phyloP scores from a whole-genome alignment of 1,139 yeast genomes.

The Hansenula sp. region DNA sequence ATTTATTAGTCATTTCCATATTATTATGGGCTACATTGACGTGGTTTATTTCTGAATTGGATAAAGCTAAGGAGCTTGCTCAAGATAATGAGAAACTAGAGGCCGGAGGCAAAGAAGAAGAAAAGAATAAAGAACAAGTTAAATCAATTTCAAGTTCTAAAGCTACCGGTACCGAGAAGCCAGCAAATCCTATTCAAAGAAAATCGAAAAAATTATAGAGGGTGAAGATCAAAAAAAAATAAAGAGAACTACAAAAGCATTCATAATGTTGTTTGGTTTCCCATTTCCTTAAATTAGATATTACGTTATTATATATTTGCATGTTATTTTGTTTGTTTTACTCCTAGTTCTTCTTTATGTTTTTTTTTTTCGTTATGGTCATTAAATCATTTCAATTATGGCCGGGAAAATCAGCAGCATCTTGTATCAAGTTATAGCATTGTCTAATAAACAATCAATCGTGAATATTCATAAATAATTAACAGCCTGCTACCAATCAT shows the following conservation, averaged over 20 bases:
- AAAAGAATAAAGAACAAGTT: constrained; percentile 4
- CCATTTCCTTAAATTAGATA: not conserved
- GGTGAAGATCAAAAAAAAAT: too few relatives aligned
- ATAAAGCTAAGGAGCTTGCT: constrained; percentile 40
- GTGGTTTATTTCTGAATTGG: constrained; percentile 82
- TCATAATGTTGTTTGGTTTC: not conserved
- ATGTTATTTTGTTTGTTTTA: too few relatives aligned
- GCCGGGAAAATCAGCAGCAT: too few relatives aligned
- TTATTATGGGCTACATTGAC: constrained; percentile 75
- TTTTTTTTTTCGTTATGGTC: not conserved
- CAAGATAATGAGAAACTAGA: constrained; percentile 37
- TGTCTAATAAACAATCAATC: not conserved
- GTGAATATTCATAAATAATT: not conserved
- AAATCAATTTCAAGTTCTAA: constrained; percentile 3
- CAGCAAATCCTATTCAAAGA: constrained; percentile 5
- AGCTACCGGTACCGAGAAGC: not conserved
- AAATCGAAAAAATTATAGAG: constrained; percentile 10
- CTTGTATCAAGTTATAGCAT: not conserved
- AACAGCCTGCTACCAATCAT: not conserved
- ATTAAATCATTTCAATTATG: not conserved
- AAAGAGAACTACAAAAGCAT: too few relatives aligned
- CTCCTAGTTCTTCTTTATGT: not conserved
- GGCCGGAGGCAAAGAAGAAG: constrained; percentile 9
- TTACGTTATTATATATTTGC: not conserved
- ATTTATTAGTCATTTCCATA: constrained; percentile 64